Percentiles rank a stretch among this genome's conserved stretches.
These are phyloP conservation scores for Neurospora sp. DNA, from an alignment of 2,329 filamentous ascomycete genomes.

Conservation along the genomic window DNA sequence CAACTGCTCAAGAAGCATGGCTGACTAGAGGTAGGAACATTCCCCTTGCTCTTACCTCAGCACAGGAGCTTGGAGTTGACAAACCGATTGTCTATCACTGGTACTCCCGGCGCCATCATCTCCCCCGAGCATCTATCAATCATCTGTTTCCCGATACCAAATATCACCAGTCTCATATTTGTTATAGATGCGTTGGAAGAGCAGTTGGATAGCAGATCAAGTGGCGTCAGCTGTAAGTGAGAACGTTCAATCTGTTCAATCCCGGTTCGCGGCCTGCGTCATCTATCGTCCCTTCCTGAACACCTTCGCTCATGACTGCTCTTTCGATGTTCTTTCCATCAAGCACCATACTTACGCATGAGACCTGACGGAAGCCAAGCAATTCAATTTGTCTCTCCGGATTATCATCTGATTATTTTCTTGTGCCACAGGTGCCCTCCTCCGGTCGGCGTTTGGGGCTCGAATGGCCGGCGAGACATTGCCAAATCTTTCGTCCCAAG, in stretches of 20 bases:
- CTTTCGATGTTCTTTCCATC: neutral
- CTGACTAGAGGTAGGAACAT: neutral
- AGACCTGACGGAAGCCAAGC: neutral
- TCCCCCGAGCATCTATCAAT: neutral
- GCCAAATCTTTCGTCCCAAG: neutral
- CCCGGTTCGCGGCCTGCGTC: neutral
- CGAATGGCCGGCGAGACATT: no score
- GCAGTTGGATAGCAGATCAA: neutral
- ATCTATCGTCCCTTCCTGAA: neutral
- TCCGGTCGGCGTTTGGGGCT: neutral
- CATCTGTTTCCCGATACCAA: neutral
- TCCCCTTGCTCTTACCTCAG: neutral
- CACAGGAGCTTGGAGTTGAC: neutral
- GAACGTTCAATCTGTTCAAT: neutral
- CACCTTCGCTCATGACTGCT: neutral
- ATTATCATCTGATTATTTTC: neutral
- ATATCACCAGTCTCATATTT: neutral
- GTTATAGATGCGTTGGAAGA: neutral
- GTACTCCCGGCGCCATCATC: neutral
- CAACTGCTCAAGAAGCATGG: neutral
- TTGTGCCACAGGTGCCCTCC: neutral
- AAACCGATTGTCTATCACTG: neutral
- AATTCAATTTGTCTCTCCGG: neutral
- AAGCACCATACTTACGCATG: neutral
- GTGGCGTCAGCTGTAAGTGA: neutral